phyloP scores from a whole-genome alignment of 805 yeast genomes.

The Nadsonia fulvescens region DNA sequence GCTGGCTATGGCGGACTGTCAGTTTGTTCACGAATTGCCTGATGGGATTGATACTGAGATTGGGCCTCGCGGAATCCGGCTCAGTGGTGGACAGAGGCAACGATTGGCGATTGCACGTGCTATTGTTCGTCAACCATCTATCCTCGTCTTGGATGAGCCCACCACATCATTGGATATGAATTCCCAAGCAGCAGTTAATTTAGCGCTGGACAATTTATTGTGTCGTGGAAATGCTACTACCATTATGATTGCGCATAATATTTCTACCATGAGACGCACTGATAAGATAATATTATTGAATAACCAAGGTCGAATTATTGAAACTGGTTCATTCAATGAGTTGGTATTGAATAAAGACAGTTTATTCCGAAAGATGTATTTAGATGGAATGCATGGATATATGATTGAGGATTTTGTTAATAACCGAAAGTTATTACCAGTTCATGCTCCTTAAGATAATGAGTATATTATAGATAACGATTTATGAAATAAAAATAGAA shows the following conservation, averaged over 20 bases:
- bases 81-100: slow-evolving; percentile 61
- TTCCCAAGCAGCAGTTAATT: slow-evolving; percentile 24
- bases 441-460: too few species aligned
- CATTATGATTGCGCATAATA: slow-evolving; percentile 39
- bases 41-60: slow-evolving; percentile 66
- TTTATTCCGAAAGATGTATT: too few species aligned
- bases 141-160: slow-evolving; percentile 48
- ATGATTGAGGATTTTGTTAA: too few species aligned
- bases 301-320: slow-evolving; percentile 31
- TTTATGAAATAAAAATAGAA: too few species aligned
- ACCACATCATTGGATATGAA: slow-evolving; percentile 39
- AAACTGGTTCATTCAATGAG: slow-evolving; percentile 25
- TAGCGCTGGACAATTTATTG: slow-evolving; percentile 21
- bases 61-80: slow-evolving; percentile 37
- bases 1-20: slow-evolving; percentile 22
- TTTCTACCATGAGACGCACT: slow-evolving; percentile 39
- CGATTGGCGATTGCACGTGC: slow-evolving; percentile 58
- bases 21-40: slow-evolving; percentile 39
- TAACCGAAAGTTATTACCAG: too few species aligned
- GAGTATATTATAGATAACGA: too few species aligned
- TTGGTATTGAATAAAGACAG: too few species aligned
- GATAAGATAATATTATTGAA: slow-evolving; percentile 36
- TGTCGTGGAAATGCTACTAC: slow-evolving; percentile 26
- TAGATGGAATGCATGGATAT: too few species aligned
- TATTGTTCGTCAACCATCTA: slow-evolving; percentile 40